These are phyloP conservation scores for Debaryomycetaceae sp. DNA, from an alignment of 1,139 yeast species.

Conservation along the genomic window DNA sequence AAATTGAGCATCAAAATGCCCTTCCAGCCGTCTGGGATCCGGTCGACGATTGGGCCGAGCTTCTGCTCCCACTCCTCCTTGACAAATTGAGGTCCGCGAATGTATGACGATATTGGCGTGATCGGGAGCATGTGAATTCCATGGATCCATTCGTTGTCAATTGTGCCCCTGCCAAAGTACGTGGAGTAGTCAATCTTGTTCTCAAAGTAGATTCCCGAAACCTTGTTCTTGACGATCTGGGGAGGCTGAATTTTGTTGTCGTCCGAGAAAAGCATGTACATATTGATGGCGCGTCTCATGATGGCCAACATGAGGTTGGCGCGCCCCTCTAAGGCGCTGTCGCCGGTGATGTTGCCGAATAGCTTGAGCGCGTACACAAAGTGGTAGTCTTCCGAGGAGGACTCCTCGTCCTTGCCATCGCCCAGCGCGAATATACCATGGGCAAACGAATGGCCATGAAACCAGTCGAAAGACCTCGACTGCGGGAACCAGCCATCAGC, in stretches of 20 bases:
- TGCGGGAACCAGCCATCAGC: constrained; percentile 36
- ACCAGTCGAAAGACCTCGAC: constrained; percentile 42
- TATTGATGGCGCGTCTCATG: constrained; percentile 38
- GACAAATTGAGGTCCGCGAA: constrained; percentile 32
- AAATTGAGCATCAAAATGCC: constrained; percentile 39
- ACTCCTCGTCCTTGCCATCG: constrained; percentile 46
- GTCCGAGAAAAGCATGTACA: constrained; percentile 39
- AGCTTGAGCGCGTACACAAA: constrained; percentile 42
- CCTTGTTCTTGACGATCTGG: constrained; percentile 35
- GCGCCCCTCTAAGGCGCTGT: constrained; percentile 31
- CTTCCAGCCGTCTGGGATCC: constrained; percentile 43
- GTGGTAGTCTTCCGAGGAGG: constrained; percentile 44
- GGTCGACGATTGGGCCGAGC: constrained; percentile 26
- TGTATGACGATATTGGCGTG: constrained; percentile 39
- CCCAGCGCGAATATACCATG: constrained; percentile 43
- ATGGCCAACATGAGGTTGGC: constrained; percentile 41
- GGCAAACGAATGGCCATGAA: constrained; percentile 45
- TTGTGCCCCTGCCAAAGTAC: constrained; percentile 40
- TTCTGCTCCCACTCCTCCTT: constrained; percentile 42
- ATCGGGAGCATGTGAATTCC: constrained; percentile 48
- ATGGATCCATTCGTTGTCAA: constrained; percentile 44
- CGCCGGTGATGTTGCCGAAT: constrained; percentile 30
- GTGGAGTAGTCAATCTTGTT: constrained; percentile 44
- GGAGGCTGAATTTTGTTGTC: constrained; percentile 38
- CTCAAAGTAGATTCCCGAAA: constrained; percentile 43